Base-by-base conservation (phyloP, 164 flowering plant genomes). In the Tetrastigma voinierianum region DNA sequence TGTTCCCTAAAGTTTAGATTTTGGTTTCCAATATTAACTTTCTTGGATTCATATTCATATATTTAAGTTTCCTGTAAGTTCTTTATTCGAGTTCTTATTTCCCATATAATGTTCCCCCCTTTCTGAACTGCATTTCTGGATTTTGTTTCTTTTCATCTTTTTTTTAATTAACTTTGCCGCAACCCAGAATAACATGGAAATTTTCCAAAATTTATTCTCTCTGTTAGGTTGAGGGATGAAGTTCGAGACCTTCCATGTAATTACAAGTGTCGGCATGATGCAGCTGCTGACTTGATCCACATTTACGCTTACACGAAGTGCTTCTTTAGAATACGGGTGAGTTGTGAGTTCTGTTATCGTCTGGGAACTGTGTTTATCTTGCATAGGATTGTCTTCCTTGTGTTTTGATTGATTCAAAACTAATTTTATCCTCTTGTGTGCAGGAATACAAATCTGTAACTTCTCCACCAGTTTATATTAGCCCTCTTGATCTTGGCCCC, bases 211-310 rank as follows among this genome's bases (percentile, higher is more conserved):
- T 56, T 47, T 64, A 11, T n/a, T 66, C 25, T 65, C 64, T 62
- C 16, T 59, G 25, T 58, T 53, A 96, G 98, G 99, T 83, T 96
- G 86, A 86, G 99, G 70, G 99, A 96, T 74, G 98, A 93, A 83
- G 77, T 96, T 62, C 86, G 98, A 14, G 79, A 76, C 74, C 95
- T 93, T 76, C 93, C 87, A 56, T 96, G 96, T 76, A 81, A 95
- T 51, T 79, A 84, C 80, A 90, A 88, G 73, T 87, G 90, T 66
- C 86, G 98, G 67, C 86, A 96, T 79, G 99, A 96, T 82, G 99
- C 99, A 57, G 96, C 98, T 73, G 99, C 99, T 67, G 98, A 96
- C 76, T 81, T 96, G 77, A 87, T 96, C 59, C 99, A 96, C 76
- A 65, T 93, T 57, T 91, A 93, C 78, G 99, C 98, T 62, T 78